Evolutionary conservation across 2,329 filamentous ascomycete species (phyloP).

Genomic region (Amauroascus verrucosus): DNA sequence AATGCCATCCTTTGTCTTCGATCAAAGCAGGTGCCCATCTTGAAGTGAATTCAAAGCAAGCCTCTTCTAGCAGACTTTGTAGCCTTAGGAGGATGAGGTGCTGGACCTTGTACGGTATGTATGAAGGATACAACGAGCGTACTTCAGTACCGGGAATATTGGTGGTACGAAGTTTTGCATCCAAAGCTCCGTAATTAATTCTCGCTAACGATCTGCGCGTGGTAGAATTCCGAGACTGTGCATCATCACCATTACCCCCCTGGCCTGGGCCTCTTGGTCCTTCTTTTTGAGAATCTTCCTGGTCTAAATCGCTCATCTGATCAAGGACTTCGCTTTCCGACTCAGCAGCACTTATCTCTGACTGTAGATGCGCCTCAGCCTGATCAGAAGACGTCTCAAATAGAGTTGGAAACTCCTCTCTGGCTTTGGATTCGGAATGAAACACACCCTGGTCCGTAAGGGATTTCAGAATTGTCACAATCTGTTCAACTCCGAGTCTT

Average conservation of each 20-base stretch:
- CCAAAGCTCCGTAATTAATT: conserved; percentile 3
- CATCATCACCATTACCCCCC: background rate
- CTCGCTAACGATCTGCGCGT: background rate
- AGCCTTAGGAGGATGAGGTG: conserved; percentile 30
- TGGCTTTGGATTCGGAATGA: background rate
- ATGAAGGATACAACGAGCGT: conserved; percentile 22
- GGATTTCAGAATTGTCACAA: conserved; percentile 1
- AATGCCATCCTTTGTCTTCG: conserved; percentile 23
- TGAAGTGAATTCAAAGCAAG: conserved; percentile 33
- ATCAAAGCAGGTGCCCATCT: conserved; percentile 27
- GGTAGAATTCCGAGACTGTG: background rate
- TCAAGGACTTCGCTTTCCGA: background rate
- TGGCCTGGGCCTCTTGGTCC: background rate
- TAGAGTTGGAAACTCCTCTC: conserved; percentile 2
- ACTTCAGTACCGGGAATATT: conserved; percentile 1
- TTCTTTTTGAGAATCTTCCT: background rate
- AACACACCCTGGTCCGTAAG: background rate
- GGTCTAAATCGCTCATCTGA: background rate
- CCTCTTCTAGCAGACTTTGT: conserved; percentile 32
- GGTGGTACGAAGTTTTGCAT: background rate
- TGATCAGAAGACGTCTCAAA: background rate
- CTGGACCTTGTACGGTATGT: conserved; percentile 29
- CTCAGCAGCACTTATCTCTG: background rate
- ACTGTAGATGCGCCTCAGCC: background rate
- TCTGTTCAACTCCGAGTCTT: conserved; percentile 1